Percentiles rank a stretch among this genome's conserved stretches.
These are phyloP conservation scores for Musa balbisiana DNA, from an alignment of 202 grass and related monocot species.

Conservation along the genomic window DNA sequence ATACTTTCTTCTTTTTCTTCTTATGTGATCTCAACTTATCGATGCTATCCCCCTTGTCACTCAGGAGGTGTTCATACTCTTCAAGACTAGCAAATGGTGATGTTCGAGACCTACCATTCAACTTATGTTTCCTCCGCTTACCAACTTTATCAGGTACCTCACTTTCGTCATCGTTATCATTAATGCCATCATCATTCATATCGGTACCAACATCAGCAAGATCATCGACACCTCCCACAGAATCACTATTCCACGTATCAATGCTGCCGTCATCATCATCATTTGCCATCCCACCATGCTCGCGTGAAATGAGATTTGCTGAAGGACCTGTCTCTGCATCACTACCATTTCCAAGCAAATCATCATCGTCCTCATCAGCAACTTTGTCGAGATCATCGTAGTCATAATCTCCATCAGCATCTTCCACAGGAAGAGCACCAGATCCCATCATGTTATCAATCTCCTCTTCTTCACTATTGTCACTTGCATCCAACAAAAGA, in stretches of 20 bases:
- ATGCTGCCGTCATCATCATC: slow-evolving; percentile 15
- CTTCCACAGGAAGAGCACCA: slow-evolving; percentile 19
- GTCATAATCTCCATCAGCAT: slow-evolving; percentile 50
- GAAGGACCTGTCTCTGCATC: slow-evolving; percentile 45
- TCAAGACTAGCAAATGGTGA: slow-evolving; percentile 85
- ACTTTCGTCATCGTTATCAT: not conserved
- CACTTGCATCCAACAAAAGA: slow-evolving; percentile 52
- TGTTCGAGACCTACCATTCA: slow-evolving; percentile 21
- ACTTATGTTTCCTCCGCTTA: slow-evolving; percentile 41
- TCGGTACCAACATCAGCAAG: not conserved
- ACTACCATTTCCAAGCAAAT: slow-evolving; percentile 65
- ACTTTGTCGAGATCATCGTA: slow-evolving; percentile 72
- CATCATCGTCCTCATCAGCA: slow-evolving; percentile 69
- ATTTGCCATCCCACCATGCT: slow-evolving; percentile 20
- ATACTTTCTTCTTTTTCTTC: slow-evolving; percentile 31
- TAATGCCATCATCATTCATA: not conserved
- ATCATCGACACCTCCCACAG: slow-evolving; percentile 12
- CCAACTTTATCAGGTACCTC: not conserved
- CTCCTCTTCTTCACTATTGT: slow-evolving; percentile 62
- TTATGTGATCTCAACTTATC: slow-evolving; percentile 21
- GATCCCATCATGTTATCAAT: slow-evolving; percentile 41
- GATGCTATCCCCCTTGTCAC: not conserved
- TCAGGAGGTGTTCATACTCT: slow-evolving; percentile 68
- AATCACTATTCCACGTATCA: slow-evolving; percentile 9
- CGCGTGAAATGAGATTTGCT: slow-evolving; percentile 26